Conservation (phyloP, 1,139 yeast species). For the Magnusiomyces suaveolens region DNA sequence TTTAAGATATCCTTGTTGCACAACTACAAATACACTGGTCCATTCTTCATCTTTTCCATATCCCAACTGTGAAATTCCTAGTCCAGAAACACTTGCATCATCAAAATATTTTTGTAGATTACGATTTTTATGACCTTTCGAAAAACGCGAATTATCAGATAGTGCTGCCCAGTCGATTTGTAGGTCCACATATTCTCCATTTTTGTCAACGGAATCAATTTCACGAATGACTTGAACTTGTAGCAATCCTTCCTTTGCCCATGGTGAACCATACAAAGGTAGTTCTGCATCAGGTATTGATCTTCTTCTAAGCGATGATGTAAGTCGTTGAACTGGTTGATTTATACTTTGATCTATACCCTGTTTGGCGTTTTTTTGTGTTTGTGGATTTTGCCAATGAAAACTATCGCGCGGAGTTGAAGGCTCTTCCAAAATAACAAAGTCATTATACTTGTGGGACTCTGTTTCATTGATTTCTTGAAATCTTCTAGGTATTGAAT, state of each 20-base stretch:
- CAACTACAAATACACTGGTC: constrained; percentile 28
- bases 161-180: background rate
- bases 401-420: too few species aligned
- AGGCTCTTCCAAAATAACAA: too few species aligned
- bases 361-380: too few species aligned
- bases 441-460: too few species aligned
- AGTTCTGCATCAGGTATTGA: constrained; percentile 40
- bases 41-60: constrained; percentile 14
- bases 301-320: background rate
- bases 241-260: constrained; percentile 67
- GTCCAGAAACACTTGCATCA: background rate
- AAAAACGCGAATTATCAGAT: constrained; percentile 2
- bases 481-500: too few species aligned
- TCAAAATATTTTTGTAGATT: constrained; percentile 11
- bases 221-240: constrained; percentile 35
- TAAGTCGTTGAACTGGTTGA: background rate
- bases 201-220: constrained; percentile 24
- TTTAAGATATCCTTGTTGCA: constrained; percentile 30
- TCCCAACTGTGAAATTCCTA: background rate
- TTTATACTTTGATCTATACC: background rate
- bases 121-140: constrained; percentile 14
- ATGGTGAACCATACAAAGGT: constrained; percentile 65
- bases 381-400: too few species aligned
- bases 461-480: too few species aligned
- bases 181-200: constrained; percentile 6